Base-by-base conservation (phyloP, 2,329 filamentous ascomycete species). In the Canariomyces notabilis region DNA sequence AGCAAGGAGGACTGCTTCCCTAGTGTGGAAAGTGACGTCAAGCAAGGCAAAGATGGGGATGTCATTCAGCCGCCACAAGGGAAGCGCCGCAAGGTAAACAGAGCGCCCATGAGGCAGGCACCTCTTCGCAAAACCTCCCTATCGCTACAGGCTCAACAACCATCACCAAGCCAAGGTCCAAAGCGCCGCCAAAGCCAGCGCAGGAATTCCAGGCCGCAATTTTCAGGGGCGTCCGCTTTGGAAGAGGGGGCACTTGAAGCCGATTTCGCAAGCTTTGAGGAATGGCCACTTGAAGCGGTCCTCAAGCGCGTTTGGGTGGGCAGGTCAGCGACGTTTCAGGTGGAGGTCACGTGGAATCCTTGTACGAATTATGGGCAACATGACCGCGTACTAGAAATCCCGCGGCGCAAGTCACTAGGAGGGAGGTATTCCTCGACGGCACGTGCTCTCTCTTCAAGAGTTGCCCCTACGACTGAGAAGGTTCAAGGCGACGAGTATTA, bases 31-130 rank as follows among this genome's bases (percentile, higher is more conserved):
- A 45, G 48, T 34, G 41, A 47, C 37, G 41, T 40, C 16, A 35
- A 48, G 26, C 40, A 48, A 12, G 36, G 41, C 41, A 22, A 48
- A 26, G 41, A 51, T n/a, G n/a, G n/a, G n/a, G n/a, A n/a, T 23
- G 33, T 9, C 45, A 22, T 44, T 33, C 15, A 4, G 35, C 29
- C 20, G 9, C 41, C 35, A 23, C 23, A 2, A 6, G 16, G 16
- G 37, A 49, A 44, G 16, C 46, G 36, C 41, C 44, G 32, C 23
- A 42, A 18, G 32, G 44, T 15, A 7, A 18, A n/a, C 33, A 37
- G 15, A n/a, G n/a, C n/a, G n/a, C n/a, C n/a, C n/a, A n/a, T n/a
- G n/a, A n/a, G n/a, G n/a, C n/a, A n/a, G n/a, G n/a, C n/a, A n/a
- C n/a, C n/a, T n/a, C n/a, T n/a, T n/a, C n/a, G n/a, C n/a, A n/a